Conservation (phyloP, 495 filamentous ascomycete species). For the Neurospora terricola region DNA sequence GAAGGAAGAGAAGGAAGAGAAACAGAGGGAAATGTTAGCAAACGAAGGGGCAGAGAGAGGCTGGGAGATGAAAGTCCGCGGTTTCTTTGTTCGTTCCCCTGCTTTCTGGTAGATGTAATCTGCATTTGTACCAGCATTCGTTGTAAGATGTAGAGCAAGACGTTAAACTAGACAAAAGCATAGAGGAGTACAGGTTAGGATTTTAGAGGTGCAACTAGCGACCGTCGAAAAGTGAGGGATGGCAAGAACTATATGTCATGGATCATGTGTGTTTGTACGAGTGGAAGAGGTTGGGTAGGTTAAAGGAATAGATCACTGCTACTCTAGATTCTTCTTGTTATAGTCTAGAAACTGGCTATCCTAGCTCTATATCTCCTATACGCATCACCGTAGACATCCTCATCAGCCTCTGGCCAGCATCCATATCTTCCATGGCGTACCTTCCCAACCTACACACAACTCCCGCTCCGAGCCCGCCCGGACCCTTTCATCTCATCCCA, state of each 20-base stretch:
- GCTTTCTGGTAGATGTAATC: neutral
- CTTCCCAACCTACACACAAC: neutral
- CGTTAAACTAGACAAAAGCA: neutral
- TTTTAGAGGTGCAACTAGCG: neutral
- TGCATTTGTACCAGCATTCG: neutral
- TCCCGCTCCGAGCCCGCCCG: neutral
- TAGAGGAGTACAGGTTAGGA: neutral
- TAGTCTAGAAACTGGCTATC: neutral
- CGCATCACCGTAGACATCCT: neutral
- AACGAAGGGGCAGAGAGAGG: no score
- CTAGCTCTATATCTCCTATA: neutral
- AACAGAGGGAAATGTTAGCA: no score
- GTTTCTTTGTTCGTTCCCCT: neutral
- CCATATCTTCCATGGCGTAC: neutral
- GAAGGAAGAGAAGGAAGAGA: no score
- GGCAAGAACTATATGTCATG: no score
- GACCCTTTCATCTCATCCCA: neutral
- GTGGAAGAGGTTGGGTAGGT: neutral
- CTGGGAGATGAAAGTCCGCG: neutral
- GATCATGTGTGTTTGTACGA: neutral
- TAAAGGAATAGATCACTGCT: neutral
- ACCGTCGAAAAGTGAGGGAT: neutral
- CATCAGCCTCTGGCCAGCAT: neutral
- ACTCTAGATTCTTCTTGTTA: neutral
- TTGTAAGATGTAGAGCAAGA: neutral